phyloP scores from a whole-genome alignment of 192 early-diverging fungal genomes.

The Dissophora ornata region DNA sequence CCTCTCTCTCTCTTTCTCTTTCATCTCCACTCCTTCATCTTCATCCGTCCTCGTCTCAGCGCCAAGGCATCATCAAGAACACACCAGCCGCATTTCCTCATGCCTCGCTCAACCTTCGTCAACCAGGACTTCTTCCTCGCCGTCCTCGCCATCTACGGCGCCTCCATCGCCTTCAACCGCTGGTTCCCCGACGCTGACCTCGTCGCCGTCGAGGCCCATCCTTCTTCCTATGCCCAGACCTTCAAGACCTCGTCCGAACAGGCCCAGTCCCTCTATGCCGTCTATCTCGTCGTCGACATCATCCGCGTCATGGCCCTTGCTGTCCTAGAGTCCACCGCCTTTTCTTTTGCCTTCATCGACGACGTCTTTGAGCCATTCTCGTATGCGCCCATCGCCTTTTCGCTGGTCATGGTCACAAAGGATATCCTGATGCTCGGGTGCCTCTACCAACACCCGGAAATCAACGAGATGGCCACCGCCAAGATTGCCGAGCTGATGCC shows the following conservation, averaged over 20 bases:
- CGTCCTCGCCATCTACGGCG: constrained; percentile 35
- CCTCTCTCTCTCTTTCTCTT: constrained; percentile 1
- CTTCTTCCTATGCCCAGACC: constrained; percentile 31
- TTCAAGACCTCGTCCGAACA: constrained; percentile 22
- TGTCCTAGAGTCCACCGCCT: constrained; percentile 36
- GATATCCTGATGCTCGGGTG: constrained; percentile 39
- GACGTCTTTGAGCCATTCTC: constrained; percentile 36
- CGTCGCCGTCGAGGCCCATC: constrained; percentile 36
- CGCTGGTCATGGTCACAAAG: constrained; percentile 30
- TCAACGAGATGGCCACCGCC: constrained; percentile 20
- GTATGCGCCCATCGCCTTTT: constrained; percentile 16
- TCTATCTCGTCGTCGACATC: constrained; percentile 27
- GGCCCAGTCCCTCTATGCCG: constrained; percentile 18
- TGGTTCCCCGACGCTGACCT: constrained; percentile 43
- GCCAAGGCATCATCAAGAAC: background rate
- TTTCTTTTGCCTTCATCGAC: constrained; percentile 39
- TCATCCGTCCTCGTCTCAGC: background rate
- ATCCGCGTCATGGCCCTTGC: constrained; percentile 27
- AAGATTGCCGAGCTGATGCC: constrained; percentile 41
- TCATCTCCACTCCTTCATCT: constrained; percentile 2
- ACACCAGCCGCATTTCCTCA: constrained; percentile 8
- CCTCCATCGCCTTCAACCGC: constrained; percentile 40
- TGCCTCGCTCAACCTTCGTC: constrained; percentile 43
- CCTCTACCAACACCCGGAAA: constrained; percentile 18
- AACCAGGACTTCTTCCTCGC: constrained; percentile 44